Evolutionary conservation across 2,329 filamentous ascomycete species (phyloP).

Genomic region (Penicillium sp.): DNA sequence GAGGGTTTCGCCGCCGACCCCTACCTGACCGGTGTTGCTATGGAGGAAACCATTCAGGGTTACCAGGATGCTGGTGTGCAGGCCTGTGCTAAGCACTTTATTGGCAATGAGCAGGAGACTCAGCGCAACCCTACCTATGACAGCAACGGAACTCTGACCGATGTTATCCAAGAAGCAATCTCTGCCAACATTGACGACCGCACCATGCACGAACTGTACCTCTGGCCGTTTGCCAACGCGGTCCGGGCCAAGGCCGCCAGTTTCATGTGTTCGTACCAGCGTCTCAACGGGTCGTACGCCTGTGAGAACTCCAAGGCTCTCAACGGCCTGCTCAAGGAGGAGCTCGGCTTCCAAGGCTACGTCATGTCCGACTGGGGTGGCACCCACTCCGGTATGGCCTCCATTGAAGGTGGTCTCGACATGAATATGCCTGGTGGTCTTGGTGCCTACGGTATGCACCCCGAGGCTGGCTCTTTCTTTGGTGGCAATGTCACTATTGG

Average conservation of each 20-base stretch:
- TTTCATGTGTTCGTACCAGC: constrained; percentile 54
- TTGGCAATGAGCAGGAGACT: constrained; percentile 72
- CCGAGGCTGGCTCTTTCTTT: constrained; percentile 41
- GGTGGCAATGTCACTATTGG: constrained; percentile 25
- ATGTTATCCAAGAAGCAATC: constrained; percentile 34
- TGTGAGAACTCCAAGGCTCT: constrained; percentile 55
- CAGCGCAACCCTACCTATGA: constrained; percentile 41
- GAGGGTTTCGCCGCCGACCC: constrained; percentile 54
- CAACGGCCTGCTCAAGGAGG: constrained; percentile 55
- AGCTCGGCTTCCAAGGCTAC: constrained; percentile 57
- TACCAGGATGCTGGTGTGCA: constrained; percentile 59
- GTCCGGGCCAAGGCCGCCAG: constrained; percentile 66
- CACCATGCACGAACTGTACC: constrained; percentile 69
- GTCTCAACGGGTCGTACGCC: constrained; percentile 53
- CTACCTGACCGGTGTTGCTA: constrained; percentile 48
- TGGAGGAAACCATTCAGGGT: constrained; percentile 56
- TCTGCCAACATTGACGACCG: constrained; percentile 69
- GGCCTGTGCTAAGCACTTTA: constrained; percentile 43
- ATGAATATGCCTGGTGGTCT: constrained; percentile 32
- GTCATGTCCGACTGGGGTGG: constrained; percentile 53
- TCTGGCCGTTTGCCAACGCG: constrained; percentile 59
- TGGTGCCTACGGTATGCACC: constrained; percentile 39
- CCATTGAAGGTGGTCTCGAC: constrained; percentile 53
- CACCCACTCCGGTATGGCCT: constrained; percentile 51
- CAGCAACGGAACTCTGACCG: constrained; percentile 41